phyloP scores from a whole-genome alignment of 306 rosid genomes.

The Fagus crenata region DNA sequence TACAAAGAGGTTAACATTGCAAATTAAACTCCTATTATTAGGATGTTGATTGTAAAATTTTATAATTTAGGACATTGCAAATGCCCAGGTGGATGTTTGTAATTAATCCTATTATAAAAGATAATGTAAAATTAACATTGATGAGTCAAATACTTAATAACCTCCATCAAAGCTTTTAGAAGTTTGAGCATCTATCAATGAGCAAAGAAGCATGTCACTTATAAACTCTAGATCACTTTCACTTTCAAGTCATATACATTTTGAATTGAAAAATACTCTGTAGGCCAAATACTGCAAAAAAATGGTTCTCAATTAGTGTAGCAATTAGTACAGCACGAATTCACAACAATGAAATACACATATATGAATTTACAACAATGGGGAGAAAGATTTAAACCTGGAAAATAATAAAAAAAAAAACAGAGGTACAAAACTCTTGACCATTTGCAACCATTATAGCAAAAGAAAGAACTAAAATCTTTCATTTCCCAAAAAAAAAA shows the following conservation, averaged over 20 bases:
- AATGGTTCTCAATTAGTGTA: background rate
- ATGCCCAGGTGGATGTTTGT: background rate
- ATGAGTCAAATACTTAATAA: background rate
- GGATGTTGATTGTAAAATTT: too few species aligned
- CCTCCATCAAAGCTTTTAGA: background rate
- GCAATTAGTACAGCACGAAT: background rate
- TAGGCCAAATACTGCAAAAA: background rate
- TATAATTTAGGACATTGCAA: too few species aligned
- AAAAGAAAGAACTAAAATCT: too few species aligned
- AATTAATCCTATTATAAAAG: background rate
- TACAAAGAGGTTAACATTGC: too few species aligned
- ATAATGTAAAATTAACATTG: background rate
- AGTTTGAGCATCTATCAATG: background rate
- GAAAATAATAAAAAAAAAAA: too few species aligned
- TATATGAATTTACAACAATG: background rate
- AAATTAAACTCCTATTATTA: too few species aligned
- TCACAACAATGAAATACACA: background rate
- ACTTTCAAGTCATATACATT: background rate
- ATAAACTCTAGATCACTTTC: background rate
- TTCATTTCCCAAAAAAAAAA: too few species aligned
- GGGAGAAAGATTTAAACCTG: too few species aligned
- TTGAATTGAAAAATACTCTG: background rate
- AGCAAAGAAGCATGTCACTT: background rate
- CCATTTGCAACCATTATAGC: too few species aligned
- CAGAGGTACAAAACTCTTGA: too few species aligned